These are phyloP conservation scores for Mortierella sp. DNA, from an alignment of 371 early-diverging fungal genomes.

Conservation along the genomic window DNA sequence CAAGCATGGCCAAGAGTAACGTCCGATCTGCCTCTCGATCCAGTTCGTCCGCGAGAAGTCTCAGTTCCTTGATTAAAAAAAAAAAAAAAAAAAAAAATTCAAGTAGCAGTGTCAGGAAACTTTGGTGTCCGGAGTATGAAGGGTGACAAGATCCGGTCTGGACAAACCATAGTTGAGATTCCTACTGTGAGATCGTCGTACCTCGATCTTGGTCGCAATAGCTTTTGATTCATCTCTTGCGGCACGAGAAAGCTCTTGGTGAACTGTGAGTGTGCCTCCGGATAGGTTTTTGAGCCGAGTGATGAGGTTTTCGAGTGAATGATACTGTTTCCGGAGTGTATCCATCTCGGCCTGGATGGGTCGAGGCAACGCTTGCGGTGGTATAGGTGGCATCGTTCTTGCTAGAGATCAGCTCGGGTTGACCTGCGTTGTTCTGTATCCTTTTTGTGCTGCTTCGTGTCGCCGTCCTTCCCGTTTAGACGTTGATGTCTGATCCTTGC, in stretches of 20 bases:
- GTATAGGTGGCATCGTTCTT: conserved; percentile 29
- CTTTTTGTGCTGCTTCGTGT: neutral
- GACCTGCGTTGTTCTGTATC: neutral
- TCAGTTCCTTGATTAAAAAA: conserved; percentile 57
- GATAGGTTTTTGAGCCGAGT: conserved; percentile 27
- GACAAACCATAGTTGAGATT: too few relatives aligned
- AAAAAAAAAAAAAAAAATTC: neutral
- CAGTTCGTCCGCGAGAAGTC: conserved; percentile 69
- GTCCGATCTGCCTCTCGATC: conserved; percentile 62
- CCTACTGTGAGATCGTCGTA: neutral
- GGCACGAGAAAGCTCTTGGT: conserved; percentile 44
- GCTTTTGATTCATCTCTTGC: conserved; percentile 49
- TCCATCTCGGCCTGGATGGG: conserved; percentile 43
- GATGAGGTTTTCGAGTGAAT: conserved; percentile 41
- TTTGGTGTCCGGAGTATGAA: neutral
- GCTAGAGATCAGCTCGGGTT: neutral
- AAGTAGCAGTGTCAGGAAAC: neutral
- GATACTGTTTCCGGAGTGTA: conserved; percentile 46
- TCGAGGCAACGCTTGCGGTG: conserved; percentile 19
- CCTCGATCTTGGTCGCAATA: conserved; percentile 49
- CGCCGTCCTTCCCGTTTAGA: too few relatives aligned
- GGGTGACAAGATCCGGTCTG: neutral
- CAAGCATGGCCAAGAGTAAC: conserved; percentile 58
- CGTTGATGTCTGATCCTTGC: too few relatives aligned
- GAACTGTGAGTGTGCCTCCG: conserved; percentile 40